A percentile compares a stretch with the other conserved stretches of the same genome.
Evolutionary conservation across 345 rosid genomes (phyloP).

Genomic region (Angophora floribunda): DNA sequence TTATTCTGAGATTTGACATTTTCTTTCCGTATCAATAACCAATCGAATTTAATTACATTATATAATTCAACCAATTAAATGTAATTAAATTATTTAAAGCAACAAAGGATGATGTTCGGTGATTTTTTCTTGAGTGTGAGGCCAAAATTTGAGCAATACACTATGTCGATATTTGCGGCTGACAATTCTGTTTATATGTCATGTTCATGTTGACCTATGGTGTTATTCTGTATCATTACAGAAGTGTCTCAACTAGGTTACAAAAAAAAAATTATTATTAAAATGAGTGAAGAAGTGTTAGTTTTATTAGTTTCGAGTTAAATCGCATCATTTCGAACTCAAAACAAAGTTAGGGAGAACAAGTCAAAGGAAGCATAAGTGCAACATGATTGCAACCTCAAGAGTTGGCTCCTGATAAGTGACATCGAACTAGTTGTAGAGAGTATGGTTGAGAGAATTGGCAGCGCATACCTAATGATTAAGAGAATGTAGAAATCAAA

Average conservation of each 20-base stretch:
- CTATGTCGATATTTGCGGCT: not conserved
- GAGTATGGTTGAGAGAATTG: not conserved
- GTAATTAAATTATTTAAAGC: not conserved
- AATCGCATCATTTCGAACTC: not conserved
- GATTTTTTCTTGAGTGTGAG: not conserved
- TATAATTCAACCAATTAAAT: not conserved
- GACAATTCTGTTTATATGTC: not conserved
- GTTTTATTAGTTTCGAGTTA: not conserved
- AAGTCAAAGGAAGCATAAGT: not conserved
- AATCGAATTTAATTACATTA: not conserved
- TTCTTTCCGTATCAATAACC: not conserved
- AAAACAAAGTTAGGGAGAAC: not conserved
- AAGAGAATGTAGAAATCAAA: not conserved
- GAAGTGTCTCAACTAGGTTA: not conserved
- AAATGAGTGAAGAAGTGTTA: not conserved
- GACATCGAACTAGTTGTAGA: not conserved
- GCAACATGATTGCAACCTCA: not conserved
- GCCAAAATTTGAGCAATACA: not conserved
- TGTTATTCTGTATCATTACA: not conserved
- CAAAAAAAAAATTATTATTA: not conserved
- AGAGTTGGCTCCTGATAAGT: accelerated
- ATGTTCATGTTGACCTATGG: not conserved
- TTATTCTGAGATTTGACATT: not conserved
- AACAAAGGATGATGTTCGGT: not conserved
- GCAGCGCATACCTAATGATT: not conserved